Evolutionary conservation across 2,329 filamentous ascomycete species (phyloP), one percentile per base, ranked within the genome.

Genomic region (Alternaria arborescens): DNA sequence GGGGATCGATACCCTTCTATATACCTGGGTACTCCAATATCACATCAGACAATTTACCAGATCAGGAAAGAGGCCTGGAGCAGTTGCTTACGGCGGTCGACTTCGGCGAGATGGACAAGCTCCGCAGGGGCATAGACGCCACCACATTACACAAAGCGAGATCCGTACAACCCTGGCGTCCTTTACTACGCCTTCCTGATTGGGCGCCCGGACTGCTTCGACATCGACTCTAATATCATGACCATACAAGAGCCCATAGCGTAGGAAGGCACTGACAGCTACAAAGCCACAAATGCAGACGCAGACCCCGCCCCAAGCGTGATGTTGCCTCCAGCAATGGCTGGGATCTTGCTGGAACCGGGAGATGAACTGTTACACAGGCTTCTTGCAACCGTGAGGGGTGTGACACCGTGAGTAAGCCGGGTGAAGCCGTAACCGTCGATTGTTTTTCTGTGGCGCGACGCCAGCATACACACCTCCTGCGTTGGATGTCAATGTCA

Each of bases 11-110:
- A 7, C 30, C 14, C 18, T 8, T 11, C 12, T 48, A 3, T 48
- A 48, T n/a, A 20, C 38, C 8, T 20, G 2, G 38, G 8, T 20
- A 20, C n/a, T 2, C 5, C 20, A 28, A 3, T 8, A 30, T 22
- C 18, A 32, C 18, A 30, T 14, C 12, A 34, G 12, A 14, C 14
- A 22, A 34, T 48, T 28, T 34, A 0, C 46, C 46, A 8, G 5
- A 48, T n/a, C 20, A 24, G 46, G 46, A 48, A 48, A 48, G 46
- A 48, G 46, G 30, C 46, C 46, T 34, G 20, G 28, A 30, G 46
- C n/a, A n/a, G 5, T 36, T 48, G 14, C 30, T 24, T 22, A 1
- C 22, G 14, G 46, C 32, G 30, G 30, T 36, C 30, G 20, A 48
- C 30, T 32, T 7, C 10, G 46, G 7, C 18, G 20, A 48, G 40